Percentiles rank a stretch among this genome's conserved stretches.
phyloP scores from a whole-genome alignment of 2,329 filamentous ascomycete species.

The Raffaelea arxii region DNA sequence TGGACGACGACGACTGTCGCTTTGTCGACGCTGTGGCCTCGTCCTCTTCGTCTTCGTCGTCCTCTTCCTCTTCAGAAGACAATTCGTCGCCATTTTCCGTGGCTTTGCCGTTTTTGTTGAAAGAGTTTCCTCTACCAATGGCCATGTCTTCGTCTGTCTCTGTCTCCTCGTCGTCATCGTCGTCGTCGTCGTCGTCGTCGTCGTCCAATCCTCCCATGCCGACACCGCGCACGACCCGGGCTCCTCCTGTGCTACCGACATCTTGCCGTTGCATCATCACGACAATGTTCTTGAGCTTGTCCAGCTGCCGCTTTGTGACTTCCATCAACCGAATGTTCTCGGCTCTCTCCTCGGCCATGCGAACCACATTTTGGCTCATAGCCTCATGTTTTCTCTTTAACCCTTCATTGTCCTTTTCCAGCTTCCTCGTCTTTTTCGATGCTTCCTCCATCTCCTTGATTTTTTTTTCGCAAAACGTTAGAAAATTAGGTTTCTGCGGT shows the following conservation, averaged over 20 bases:
- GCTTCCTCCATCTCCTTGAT: conserved; percentile 97
- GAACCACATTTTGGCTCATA: conserved; percentile 87
- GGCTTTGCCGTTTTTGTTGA: neutral
- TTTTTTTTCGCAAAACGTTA: conserved; percentile 62
- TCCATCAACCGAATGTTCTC: conserved; percentile 68
- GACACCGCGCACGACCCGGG: conserved; percentile 38
- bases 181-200: neutral
- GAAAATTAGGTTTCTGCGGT: conserved; percentile 46
- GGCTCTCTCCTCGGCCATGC: conserved; percentile 90
- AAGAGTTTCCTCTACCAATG: no score
- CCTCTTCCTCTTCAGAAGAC: neutral
- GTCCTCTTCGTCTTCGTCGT: neutral
- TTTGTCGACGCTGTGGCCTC: neutral
- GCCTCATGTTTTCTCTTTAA: conserved; percentile 88
- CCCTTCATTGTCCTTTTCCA: conserved; percentile 92
- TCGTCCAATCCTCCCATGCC: neutral
- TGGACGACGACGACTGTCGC: neutral
- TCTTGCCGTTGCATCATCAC: conserved; percentile 95
- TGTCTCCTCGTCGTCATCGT: neutral
- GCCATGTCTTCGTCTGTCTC: neutral
- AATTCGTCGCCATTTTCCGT: neutral
- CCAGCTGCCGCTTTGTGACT: conserved; percentile 72
- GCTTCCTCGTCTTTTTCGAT: conserved; percentile 95
- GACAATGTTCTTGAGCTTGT: conserved; percentile 88
- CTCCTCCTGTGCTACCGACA: conserved; percentile 45